Evolutionary conservation across 257 asterid species (phyloP).

Genomic region (Forsythia viridissima): DNA sequence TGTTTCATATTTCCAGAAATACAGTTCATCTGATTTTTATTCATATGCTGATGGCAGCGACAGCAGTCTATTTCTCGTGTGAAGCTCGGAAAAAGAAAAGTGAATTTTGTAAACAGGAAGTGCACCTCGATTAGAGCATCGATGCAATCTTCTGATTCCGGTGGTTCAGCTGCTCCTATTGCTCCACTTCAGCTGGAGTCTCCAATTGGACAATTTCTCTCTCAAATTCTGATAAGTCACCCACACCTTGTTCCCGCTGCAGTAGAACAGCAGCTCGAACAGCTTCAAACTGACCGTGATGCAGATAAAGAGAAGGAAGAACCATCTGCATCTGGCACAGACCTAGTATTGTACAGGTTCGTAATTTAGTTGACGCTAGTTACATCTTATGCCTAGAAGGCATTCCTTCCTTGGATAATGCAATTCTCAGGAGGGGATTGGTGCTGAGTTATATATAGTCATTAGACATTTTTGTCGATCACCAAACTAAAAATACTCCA

Average conservation of each 20-base stretch:
- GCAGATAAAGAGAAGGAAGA: conserved; percentile 68
- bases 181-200: conserved; percentile 98
- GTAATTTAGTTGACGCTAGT: conserved; percentile 12
- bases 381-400: not conserved
- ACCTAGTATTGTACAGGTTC: conserved; percentile 84
- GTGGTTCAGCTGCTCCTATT: conserved; percentile 48
- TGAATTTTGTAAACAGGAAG: conserved; percentile 37
- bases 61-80: conserved; percentile 36
- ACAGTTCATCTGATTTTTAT: conserved; percentile 4
- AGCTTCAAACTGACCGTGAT: conserved; percentile 75
- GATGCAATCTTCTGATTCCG: conserved; percentile 56
- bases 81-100: conserved; percentile 43
- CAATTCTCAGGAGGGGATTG: no score
- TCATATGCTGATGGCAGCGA: conserved; percentile 39
- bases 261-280: conserved; percentile 94
- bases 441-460: no score
- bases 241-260: conserved; percentile 99
- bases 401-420: no score
- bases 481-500: no score
- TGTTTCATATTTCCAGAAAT: not conserved
- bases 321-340: conserved; percentile 72
- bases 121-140: conserved; percentile 50
- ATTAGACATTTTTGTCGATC: no score
- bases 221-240: conserved; percentile 73
- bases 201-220: conserved; percentile 83